These are phyloP conservation scores for Fusarium chaquense DNA, from an alignment of 2,329 filamentous ascomycete genomes.

Conservation along the genomic window DNA sequence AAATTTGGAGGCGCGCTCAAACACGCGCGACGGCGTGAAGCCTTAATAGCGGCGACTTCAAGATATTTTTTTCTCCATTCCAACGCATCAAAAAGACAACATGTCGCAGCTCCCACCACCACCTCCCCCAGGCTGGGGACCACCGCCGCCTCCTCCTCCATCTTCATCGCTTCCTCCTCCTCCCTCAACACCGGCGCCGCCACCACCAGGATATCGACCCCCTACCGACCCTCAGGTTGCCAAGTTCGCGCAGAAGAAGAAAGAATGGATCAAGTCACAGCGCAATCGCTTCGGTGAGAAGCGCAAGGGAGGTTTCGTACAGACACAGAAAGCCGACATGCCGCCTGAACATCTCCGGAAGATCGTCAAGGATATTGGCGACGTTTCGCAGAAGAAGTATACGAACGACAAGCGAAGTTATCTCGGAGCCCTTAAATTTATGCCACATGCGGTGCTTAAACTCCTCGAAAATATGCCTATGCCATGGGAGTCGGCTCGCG, in stretches of 20 bases:
- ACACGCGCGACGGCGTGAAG: too few relatives aligned
- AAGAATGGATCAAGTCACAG: constrained; percentile 94
- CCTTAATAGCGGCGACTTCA: constrained; percentile 32
- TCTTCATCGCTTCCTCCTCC: constrained; percentile 69
- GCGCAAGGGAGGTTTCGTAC: constrained; percentile 94
- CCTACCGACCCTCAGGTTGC: too few relatives aligned
- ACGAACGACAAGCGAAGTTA: constrained; percentile 99
- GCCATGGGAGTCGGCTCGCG: constrained; percentile 96
- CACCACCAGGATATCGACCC: constrained; percentile 56
- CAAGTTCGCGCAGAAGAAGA: constrained; percentile 99
- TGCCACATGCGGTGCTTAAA: constrained; percentile 98
- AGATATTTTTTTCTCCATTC: constrained; percentile 17
- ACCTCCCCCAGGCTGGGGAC: constrained; percentile 69
- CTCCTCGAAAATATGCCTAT: constrained; percentile 99
- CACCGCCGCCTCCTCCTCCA: constrained; percentile 49
- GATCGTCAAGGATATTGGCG: constrained; percentile 97
- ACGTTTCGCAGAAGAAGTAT: constrained; percentile 99
- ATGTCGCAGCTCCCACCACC: constrained; percentile 59
- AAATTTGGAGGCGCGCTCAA: too few relatives aligned
- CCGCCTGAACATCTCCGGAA: constrained; percentile 98
- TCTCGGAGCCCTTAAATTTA: constrained; percentile 96
- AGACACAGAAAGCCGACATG: constrained; percentile 99
- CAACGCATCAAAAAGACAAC: too few relatives aligned
- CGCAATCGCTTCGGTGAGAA: constrained; percentile 96
- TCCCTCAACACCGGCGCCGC: constrained; percentile 70